Conservation (phyloP, 2,329 filamentous ascomycete species). For the Trichoderma sp. region DNA sequence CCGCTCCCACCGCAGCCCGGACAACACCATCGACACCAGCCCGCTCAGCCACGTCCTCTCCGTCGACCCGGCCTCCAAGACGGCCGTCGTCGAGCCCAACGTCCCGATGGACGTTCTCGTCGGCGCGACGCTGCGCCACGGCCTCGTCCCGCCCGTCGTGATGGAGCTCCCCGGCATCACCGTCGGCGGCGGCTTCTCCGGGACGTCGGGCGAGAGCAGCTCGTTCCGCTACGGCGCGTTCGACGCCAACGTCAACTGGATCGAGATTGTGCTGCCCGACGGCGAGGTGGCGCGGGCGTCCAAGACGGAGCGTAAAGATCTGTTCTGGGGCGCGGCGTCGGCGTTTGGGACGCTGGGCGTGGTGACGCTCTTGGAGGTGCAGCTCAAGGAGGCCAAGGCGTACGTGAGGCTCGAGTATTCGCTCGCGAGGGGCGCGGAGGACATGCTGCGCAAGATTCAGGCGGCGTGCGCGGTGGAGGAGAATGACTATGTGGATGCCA, state of each 20-base stretch:
- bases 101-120: conserved; percentile 68
- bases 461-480: conserved; percentile 44
- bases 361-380: conserved; percentile 64
- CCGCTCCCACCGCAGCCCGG: conserved; percentile 50
- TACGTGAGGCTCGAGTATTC: conserved; percentile 63
- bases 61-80: conserved; percentile 56
- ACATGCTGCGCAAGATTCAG: conserved; percentile 49
- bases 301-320: conserved; percentile 55
- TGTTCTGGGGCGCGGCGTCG: conserved; percentile 67
- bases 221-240: conserved; percentile 69
- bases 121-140: conserved; percentile 56
- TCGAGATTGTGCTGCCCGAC: conserved; percentile 67
- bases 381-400: conserved; percentile 55
- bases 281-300: conserved; percentile 61
- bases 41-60: conserved; percentile 62
- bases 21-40: conserved; percentile 69
- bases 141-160: conserved; percentile 65
- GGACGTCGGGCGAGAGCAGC: conserved; percentile 68
- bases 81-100: conserved; percentile 69
- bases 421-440: conserved; percentile 46
- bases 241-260: conserved; percentile 60
- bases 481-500: conserved; percentile 69
- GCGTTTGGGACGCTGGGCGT: conserved; percentile 69
- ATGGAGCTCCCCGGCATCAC: conserved; percentile 77
- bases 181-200: conserved; percentile 67